Evolutionary conservation across 1,284 basidiomycete genomes (phyloP).

Genomic region (Ustilago xerochloae): DNA sequence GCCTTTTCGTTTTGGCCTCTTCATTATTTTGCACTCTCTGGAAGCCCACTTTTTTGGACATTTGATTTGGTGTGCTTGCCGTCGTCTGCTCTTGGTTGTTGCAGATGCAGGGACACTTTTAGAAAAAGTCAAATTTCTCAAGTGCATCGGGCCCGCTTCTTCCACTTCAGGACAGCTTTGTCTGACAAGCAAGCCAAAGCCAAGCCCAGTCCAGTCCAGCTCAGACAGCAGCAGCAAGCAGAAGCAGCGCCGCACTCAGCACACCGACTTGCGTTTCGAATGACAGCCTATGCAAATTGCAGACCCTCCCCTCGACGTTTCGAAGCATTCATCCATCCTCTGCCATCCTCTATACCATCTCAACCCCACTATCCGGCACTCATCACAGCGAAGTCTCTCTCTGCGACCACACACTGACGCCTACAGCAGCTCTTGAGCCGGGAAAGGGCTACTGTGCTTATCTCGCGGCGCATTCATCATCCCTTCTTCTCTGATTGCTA

Average conservation of each 20-base stretch:
- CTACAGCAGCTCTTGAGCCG: no score
- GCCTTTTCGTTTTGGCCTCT: not conserved
- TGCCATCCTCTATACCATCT: no score
- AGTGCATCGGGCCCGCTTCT: not conserved
- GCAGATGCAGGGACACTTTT: slow-evolving; percentile 1
- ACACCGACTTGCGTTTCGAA: not conserved
- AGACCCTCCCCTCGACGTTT: not conserved
- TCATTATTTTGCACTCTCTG: not conserved
- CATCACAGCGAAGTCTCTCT: no score
- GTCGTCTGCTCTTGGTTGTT: no score
- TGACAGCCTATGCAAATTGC: slow-evolving; percentile 1
- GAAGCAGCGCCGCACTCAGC: not conserved
- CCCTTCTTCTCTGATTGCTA: no score
- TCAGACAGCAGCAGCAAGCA: not conserved
- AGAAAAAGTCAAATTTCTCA: not conserved
- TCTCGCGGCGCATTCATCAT: no score
- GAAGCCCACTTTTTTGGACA: slow-evolving; percentile 3
- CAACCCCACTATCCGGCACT: no score
- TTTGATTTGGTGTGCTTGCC: not conserved
- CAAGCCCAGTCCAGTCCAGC: slow-evolving; percentile 1
- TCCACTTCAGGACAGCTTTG: no score
- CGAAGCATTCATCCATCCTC: no score
- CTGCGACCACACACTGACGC: no score
- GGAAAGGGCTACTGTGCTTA: no score
- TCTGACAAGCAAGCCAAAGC: not conserved